Evolutionary conservation across 106 monocot genomes (phyloP).

Genomic region (Phalaenopsis aphrodite): DNA sequence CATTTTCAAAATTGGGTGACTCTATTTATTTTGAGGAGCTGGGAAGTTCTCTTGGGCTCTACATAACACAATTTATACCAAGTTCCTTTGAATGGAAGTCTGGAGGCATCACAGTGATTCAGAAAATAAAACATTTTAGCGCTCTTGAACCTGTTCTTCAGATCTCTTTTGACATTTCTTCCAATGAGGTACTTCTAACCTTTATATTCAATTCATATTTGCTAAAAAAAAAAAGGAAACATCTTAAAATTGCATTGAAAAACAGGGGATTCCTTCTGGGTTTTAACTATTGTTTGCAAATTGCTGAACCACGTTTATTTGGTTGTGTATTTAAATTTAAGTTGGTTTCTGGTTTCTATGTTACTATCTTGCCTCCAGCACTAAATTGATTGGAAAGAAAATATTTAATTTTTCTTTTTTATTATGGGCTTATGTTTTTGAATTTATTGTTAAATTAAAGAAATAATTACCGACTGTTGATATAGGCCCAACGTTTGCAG

Average conservation of each 20-base stretch:
- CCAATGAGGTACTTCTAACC: constrained; percentile 31
- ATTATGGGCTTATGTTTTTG: not conserved
- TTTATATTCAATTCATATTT: not conserved
- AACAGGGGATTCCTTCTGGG: not conserved
- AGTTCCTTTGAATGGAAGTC: constrained; percentile 67
- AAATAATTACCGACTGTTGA: not conserved
- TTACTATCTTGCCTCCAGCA: not conserved
- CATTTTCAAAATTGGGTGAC: constrained; percentile 81
- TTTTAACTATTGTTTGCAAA: not conserved
- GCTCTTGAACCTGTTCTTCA: constrained; percentile 43
- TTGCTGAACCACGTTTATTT: not conserved
- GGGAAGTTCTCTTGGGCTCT: constrained; percentile 40
- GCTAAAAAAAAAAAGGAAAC: not conserved
- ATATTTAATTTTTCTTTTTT: not conserved
- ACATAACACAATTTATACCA: constrained; percentile 69
- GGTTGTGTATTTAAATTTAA: not conserved
- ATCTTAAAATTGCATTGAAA: not conserved
- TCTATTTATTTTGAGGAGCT: constrained; percentile 86
- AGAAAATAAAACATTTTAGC: constrained; percentile 31
- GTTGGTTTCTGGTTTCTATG: not conserved
- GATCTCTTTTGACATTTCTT: constrained; percentile 36
- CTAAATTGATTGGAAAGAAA: not conserved
- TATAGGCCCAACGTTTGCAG: constrained; percentile 18
- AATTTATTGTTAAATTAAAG: not conserved
- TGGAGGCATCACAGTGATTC: constrained; percentile 35